phyloP scores from a whole-genome alignment of 352 stramenopile species.

The Phytophthora ohioensis region DNA sequence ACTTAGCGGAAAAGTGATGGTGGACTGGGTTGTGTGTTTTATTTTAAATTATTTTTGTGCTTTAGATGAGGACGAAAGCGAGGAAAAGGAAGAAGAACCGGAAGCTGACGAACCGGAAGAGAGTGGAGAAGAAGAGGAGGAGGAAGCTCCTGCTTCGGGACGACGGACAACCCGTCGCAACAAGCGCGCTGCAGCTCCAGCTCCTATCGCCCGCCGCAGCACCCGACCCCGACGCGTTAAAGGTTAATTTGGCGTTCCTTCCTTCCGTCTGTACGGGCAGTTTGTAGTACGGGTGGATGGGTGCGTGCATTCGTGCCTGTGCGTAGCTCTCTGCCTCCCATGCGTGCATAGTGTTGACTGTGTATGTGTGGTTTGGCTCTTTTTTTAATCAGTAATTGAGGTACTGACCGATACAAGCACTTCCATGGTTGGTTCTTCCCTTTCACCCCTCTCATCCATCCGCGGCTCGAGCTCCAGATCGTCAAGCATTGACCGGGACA shows the following conservation, averaged over 20 bases:
- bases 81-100: slow-evolving; percentile 52
- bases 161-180: slow-evolving; percentile 42
- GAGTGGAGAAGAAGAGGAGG: slow-evolving; percentile 39
- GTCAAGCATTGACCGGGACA: slow-evolving; percentile 30
- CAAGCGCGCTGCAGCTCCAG: slow-evolving; percentile 37
- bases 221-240: slow-evolving; percentile 64
- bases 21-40: slow-evolving; percentile 2
- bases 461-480: slow-evolving; percentile 28
- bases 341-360: slow-evolving; percentile 59
- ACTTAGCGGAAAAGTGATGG: slow-evolving; percentile 14
- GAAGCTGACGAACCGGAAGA: slow-evolving; percentile 39
- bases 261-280: slow-evolving; percentile 40
- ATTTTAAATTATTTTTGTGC: not conserved
- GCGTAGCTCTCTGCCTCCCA: slow-evolving; percentile 45
- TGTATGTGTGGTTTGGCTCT: slow-evolving; percentile 52
- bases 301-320: slow-evolving; percentile 44
- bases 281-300: slow-evolving; percentile 43
- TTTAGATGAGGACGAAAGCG: slow-evolving; percentile 41
- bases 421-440: slow-evolving; percentile 55
- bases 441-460: slow-evolving; percentile 33
- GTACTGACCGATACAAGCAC: slow-evolving; percentile 50
- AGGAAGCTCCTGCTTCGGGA: slow-evolving; percentile 23
- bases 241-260: slow-evolving; percentile 64
- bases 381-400: slow-evolving; percentile 72
- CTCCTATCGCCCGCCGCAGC: slow-evolving; percentile 29